Evolutionary conservation across 306 rosid species (phyloP).

Genomic region (Prunus padus): DNA sequence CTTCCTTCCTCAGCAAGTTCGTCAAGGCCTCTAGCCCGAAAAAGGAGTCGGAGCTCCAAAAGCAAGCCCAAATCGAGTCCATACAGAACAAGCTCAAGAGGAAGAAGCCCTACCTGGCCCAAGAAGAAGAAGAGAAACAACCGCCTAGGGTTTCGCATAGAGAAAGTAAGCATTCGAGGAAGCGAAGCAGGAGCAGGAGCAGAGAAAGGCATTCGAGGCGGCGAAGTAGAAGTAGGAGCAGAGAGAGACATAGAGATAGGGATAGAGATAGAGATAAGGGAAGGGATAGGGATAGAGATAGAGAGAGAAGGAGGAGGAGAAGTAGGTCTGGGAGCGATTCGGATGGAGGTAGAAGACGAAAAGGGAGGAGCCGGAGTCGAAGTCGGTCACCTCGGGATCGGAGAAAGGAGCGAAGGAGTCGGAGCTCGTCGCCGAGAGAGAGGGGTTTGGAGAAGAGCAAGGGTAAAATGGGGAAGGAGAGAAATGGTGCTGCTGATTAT

Average conservation of each 20-base stretch:
- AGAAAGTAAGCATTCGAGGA: constrained; percentile 21
- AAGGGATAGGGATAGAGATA: constrained; percentile 30
- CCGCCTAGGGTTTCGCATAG: constrained; percentile 64
- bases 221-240: constrained; percentile 53
- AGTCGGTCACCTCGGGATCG: constrained; percentile 36
- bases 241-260: constrained; percentile 40
- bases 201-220: constrained; percentile 38
- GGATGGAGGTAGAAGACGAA: constrained; percentile 38
- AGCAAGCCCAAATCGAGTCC: constrained; percentile 57
- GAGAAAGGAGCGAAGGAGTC: constrained; percentile 28
- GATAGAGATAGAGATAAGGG: constrained; percentile 38
- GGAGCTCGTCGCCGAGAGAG: constrained; percentile 31
- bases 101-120: constrained; percentile 25
- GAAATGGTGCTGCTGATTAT: constrained; percentile 46
- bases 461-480: constrained; percentile 41
- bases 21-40: constrained; percentile 74
- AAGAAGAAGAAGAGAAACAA: constrained; percentile 14
- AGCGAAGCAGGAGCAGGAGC: constrained; percentile 33
- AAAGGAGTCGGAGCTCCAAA: constrained; percentile 42
- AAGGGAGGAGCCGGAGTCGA: constrained; percentile 30
- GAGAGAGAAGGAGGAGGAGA: constrained; percentile 35
- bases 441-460: constrained; percentile 20
- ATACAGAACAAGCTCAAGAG: constrained; percentile 71
- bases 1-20: constrained; percentile 75
- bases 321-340: constrained; percentile 35